These are phyloP conservation scores for Bolboschoenoplectus hybrid DNA, from an alignment of 202 grass and related monocot genomes.

Conservation along the genomic window DNA sequence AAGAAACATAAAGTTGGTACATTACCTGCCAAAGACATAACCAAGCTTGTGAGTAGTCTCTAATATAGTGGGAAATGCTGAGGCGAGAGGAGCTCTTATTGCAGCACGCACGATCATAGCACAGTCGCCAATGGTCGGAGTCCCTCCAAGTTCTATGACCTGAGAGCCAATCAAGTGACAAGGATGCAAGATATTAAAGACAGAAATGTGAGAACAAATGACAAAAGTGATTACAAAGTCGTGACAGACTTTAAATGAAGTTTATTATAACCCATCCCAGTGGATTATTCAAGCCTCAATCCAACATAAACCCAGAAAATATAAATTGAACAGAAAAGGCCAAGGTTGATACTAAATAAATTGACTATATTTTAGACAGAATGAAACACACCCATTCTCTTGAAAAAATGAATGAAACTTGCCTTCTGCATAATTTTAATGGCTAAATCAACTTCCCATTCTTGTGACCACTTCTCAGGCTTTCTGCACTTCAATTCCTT, in stretches of 20 bases:
- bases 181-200: constrained; percentile 1
- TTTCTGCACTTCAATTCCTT: constrained; percentile 80
- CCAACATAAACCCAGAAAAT: neutral
- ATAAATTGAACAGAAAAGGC: neutral
- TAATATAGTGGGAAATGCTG: constrained; percentile 79
- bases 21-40: constrained; percentile 90
- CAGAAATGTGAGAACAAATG: neutral
- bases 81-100: constrained; percentile 75
- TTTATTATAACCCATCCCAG: constrained; percentile 1
- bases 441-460: constrained; percentile 96
- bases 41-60: constrained; percentile 81
- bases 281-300: neutral
- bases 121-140: constrained; percentile 87
- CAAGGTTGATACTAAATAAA: neutral
- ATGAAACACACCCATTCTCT: neutral
- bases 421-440: constrained; percentile 93
- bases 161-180: constrained; percentile 52
- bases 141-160: constrained; percentile 85
- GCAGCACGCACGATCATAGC: constrained; percentile 82
- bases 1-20: constrained; percentile 36
- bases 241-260: constrained; percentile 8
- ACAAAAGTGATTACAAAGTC: neutral
- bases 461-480: constrained; percentile 92
- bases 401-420: constrained; percentile 37
- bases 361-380: neutral